Evolutionary conservation across 106 monocot genomes (phyloP).

Genomic region (Allium fistulosum): DNA sequence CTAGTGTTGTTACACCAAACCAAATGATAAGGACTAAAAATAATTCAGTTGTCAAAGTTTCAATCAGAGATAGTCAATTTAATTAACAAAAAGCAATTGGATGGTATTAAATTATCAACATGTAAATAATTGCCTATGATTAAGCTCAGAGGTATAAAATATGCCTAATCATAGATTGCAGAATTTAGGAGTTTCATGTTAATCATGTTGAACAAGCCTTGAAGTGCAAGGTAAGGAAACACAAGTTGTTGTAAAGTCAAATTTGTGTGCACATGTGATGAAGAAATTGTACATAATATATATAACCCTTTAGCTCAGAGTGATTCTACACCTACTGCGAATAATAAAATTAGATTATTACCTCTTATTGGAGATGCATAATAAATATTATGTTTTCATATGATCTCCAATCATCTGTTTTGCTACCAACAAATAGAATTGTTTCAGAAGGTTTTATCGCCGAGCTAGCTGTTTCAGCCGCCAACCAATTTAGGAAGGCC

Average conservation of each 20-base stretch:
- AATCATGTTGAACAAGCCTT: slow-evolving; percentile 1
- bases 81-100: neutral
- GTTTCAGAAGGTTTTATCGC: too few relatives aligned
- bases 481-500: too few relatives aligned
- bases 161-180: neutral
- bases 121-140: slow-evolving; percentile 1
- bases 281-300: neutral
- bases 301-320: too few relatives aligned
- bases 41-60: slow-evolving; percentile 3
- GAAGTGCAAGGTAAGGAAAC: neutral
- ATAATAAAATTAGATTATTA: too few relatives aligned
- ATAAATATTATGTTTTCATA: too few relatives aligned
- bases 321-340: too few relatives aligned
- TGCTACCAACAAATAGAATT: too few relatives aligned
- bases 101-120: neutral
- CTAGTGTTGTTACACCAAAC: neutral
- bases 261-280: neutral
- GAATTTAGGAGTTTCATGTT: slow-evolving; percentile 6
- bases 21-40: neutral
- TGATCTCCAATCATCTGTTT: too few relatives aligned
- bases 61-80: slow-evolving; percentile 5
- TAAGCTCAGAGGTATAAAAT: neutral
- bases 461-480: too few relatives aligned
- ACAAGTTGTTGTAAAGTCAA: neutral
- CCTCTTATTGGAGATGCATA: too few relatives aligned